These are phyloP conservation scores for Microthyrium microscopicum DNA, from an alignment of 2,329 filamentous ascomycete genomes.

Conservation along the genomic window DNA sequence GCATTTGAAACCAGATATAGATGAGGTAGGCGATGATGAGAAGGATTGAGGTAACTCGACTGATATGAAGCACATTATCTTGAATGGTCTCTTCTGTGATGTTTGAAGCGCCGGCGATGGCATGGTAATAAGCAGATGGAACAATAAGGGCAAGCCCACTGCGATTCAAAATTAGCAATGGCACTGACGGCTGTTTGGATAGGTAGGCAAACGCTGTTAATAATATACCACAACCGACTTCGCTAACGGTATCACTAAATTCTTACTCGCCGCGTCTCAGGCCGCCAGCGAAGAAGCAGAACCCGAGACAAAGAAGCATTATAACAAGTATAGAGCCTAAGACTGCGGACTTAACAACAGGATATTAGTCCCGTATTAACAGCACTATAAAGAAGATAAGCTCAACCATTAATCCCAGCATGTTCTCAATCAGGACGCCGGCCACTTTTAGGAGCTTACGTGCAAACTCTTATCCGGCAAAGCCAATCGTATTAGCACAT, in stretches of 20 bases:
- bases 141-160: slow-evolving; percentile 37
- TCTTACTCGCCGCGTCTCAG: slow-evolving; percentile 48
- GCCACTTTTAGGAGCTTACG: slow-evolving; percentile 60
- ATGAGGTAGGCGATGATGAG: slow-evolving; percentile 20
- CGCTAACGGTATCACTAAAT: slow-evolving; percentile 61
- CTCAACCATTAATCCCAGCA: slow-evolving; percentile 35
- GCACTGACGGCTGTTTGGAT: slow-evolving; percentile 28
- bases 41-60: slow-evolving; percentile 19
- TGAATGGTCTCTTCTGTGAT: slow-evolving; percentile 19
- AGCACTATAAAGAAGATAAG: slow-evolving; percentile 4
- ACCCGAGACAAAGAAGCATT: slow-evolving; percentile 61
- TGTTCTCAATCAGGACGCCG: slow-evolving; percentile 37
- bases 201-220: no score
- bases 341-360: slow-evolving; percentile 66
- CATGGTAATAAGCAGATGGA: slow-evolving; percentile 7
- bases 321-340: slow-evolving; percentile 70
- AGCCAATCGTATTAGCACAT: slow-evolving; percentile 32
- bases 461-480: slow-evolving; percentile 54
- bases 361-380: background rate
- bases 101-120: slow-evolving; percentile 7
- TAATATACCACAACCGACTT: slow-evolving; percentile 62
- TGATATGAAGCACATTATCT: slow-evolving; percentile 19
- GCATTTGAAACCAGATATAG: slow-evolving; percentile 55
- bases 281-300: slow-evolving; percentile 68
- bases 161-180: slow-evolving; percentile 38